These are phyloP conservation scores for Colletotrichum acutatum DNA, from an alignment of 2,329 filamentous ascomycete genomes.

Conservation along the genomic window DNA sequence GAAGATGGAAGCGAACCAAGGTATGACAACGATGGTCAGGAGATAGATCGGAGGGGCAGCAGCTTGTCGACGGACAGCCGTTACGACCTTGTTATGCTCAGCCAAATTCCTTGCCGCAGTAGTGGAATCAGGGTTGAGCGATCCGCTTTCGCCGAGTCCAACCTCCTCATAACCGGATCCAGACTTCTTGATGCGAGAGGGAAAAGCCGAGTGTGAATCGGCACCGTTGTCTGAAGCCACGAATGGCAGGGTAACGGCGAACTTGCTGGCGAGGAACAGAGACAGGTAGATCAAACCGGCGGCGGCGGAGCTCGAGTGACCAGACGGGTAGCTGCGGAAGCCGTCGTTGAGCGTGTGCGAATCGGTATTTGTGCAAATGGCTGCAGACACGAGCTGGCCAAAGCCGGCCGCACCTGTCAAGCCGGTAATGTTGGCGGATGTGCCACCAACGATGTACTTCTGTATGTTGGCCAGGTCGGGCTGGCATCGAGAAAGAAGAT, in stretches of 20 bases:
- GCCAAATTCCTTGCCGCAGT: constrained; percentile 44
- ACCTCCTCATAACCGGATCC: constrained; percentile 46
- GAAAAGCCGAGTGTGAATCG: constrained; percentile 72
- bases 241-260: constrained; percentile 79
- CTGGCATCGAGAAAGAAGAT: constrained; percentile 82
- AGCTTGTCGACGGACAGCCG: constrained; percentile 74
- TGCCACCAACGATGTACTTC: constrained; percentile 71
- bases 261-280: constrained; percentile 87
- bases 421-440: constrained; percentile 17
- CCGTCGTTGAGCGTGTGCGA: constrained; percentile 75
- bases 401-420: constrained; percentile 61
- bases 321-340: constrained; percentile 78
- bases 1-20: constrained; percentile 81
- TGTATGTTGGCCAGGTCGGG: constrained; percentile 76
- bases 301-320: constrained; percentile 74
- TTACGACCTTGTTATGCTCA: constrained; percentile 51
- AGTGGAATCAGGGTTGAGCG: constrained; percentile 22
- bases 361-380: constrained; percentile 79
- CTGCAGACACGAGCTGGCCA: constrained; percentile 71
- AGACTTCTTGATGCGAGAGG: constrained; percentile 73
- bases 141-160: constrained; percentile 21
- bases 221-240: constrained; percentile 63
- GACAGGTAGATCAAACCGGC: constrained; percentile 86
- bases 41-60: constrained; percentile 88
- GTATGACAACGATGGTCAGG: constrained; percentile 75